A percentile compares a stretch with the other conserved stretches of the same genome.
Conservation (phyloP, 2,329 filamentous ascomycete genomes). For the Thelonectria blattea region DNA sequence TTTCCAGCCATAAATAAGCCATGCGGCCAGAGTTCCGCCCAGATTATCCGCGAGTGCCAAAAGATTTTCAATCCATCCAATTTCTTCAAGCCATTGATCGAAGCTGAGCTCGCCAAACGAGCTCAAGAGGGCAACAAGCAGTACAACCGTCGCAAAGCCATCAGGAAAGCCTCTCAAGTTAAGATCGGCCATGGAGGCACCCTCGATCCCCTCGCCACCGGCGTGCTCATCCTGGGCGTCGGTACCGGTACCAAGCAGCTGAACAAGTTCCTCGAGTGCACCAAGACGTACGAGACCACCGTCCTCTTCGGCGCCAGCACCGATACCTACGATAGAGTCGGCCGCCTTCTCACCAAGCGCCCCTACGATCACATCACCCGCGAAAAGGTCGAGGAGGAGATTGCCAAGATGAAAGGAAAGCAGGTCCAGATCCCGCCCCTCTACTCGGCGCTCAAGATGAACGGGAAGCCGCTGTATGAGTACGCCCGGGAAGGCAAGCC, state of each 20-base stretch:
- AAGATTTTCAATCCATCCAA: constrained; percentile 79
- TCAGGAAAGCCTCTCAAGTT: constrained; percentile 70
- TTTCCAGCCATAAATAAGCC: constrained; percentile 89
- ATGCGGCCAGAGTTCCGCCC: constrained; percentile 82
- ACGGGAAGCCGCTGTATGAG: constrained; percentile 94
- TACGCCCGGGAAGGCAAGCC: constrained; percentile 90
- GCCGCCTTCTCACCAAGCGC: constrained; percentile 79
- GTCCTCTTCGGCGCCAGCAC: constrained; percentile 91
- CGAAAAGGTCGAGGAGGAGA: constrained; percentile 76
- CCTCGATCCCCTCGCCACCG: constrained; percentile 90
- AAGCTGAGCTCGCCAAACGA: constrained; percentile 63
- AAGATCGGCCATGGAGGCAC: constrained; percentile 98
- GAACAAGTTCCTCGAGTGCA: constrained; percentile 80
- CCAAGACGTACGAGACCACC: constrained; percentile 90
- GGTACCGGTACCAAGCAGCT: constrained; percentile 88
- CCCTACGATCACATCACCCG: constrained; percentile 82
- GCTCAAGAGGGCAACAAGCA: constrained; percentile 64
- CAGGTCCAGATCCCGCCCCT: constrained; percentile 91
- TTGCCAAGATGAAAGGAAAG: constrained; percentile 78
- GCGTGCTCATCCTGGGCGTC: constrained; percentile 87
- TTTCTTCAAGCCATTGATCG: constrained; percentile 80
- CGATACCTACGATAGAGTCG: constrained; percentile 87
- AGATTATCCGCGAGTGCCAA: constrained; percentile 89
- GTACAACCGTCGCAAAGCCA: constrained; percentile 62
- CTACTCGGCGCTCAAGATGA: constrained; percentile 90